Conservation (phyloP, 1,139 yeast species). For the Blastobotrys aristatus region DNA sequence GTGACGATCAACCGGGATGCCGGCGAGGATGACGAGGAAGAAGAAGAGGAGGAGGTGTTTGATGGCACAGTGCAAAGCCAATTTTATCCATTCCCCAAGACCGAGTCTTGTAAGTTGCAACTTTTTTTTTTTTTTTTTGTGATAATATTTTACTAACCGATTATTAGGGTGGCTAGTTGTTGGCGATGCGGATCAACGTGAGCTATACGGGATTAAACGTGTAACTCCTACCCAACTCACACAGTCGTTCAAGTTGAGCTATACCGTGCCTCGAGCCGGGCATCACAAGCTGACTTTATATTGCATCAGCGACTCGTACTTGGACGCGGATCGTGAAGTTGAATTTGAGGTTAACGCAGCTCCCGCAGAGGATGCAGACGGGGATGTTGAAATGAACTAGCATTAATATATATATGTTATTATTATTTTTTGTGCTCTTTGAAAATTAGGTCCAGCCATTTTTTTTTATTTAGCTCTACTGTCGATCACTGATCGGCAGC, state of each 20-base stretch:
- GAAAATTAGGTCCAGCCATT: too few relatives aligned
- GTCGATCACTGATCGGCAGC: background rate
- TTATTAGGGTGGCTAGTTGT: slow-evolving; percentile 63
- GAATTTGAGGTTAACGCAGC: slow-evolving; percentile 46
- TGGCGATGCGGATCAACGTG: slow-evolving; percentile 58
- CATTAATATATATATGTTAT: slow-evolving; percentile 2
- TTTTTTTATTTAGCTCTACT: background rate
- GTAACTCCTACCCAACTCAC: slow-evolving; percentile 49
- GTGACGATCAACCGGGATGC: slow-evolving; percentile 55
- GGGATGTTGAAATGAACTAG: slow-evolving; percentile 21
- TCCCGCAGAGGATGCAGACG: slow-evolving; percentile 34
- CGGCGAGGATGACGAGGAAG: slow-evolving; percentile 50
- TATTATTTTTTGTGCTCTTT: background rate
- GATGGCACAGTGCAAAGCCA: slow-evolving; percentile 50
- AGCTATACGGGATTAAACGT: slow-evolving; percentile 71
- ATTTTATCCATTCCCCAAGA: slow-evolving; percentile 51
- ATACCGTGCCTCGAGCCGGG: slow-evolving; percentile 59
- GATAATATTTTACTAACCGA: slow-evolving; percentile 3
- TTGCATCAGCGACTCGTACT: slow-evolving; percentile 87
- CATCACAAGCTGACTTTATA: slow-evolving; percentile 59
- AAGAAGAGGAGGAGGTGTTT: slow-evolving; percentile 52
- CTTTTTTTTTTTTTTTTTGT: background rate
- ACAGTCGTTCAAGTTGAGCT: slow-evolving; percentile 50
- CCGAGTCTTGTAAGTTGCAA: slow-evolving; percentile 43
- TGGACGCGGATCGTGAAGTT: slow-evolving; percentile 86